Base-by-base conservation (phyloP, 768 basidiomycete genomes). In the Fomitopsis serialis region DNA sequence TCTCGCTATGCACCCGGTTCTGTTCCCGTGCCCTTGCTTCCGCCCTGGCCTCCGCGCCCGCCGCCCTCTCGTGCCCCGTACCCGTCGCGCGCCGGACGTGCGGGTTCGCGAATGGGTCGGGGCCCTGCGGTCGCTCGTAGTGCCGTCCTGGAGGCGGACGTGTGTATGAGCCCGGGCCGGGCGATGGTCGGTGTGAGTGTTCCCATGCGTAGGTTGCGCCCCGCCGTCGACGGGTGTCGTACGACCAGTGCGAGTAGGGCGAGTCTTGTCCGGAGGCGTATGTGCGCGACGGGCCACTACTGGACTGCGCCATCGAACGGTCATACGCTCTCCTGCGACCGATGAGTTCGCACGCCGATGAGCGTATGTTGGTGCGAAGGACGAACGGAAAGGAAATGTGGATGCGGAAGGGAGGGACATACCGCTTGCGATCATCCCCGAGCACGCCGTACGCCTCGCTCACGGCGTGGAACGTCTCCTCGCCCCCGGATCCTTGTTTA, bases 401-500 rank as follows among this genome's bases (percentile, higher is more conserved):
- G 13, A 12, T 24, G 22, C 29, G 23, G 17, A 15, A 21, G 21
- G n/a, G 23, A 17, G 8, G 15, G 27, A 49, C 70, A 42, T 47
- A 74, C 78, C 76, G 69, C 60, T 72, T 71, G 44, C 77, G 64
- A 50, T 77, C 75, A 45, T 79, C 71, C 7, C 74, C 71, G 8
- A 79, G 64, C 19, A 77, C 56, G 1, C 71, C 63, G 43, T 78
- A 79, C 2, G 78, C 78, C 47, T 78, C 78, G 57, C 74, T 78
- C 47, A 76, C 70, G 0, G 65, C 69, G 46, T 74, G 74, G 53
- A 77, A 79, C 46, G 65, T 77, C 52, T 66, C 63, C 68, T 70
- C 1, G 77, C 69, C 2, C 54, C 44, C 6, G 62, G 63, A 48
- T 78, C 76, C 34, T 67, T 63, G 49, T 68, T 68, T 9, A 74